Conservation (phyloP, 345 rosid genomes). For the Salix brachista region DNA sequence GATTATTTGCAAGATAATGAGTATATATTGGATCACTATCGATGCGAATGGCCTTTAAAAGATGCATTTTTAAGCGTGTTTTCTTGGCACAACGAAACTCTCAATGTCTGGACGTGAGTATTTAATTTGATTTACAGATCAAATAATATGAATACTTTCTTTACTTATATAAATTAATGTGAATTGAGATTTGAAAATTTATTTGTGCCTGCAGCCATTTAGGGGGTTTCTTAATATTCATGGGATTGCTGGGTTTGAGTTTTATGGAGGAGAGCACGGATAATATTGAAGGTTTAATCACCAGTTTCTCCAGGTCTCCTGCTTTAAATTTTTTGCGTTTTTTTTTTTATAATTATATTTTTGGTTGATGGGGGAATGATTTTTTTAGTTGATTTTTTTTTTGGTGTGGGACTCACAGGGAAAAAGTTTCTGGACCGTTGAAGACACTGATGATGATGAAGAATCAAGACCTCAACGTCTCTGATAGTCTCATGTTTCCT, state of each 20-base stretch:
- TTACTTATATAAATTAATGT: neutral
- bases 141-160: neutral
- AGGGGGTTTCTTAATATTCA: slow-evolving; percentile 67
- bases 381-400: neutral
- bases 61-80: slow-evolving; percentile 72
- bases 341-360: too few species aligned
- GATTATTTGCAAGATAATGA: slow-evolving; percentile 80
- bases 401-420: slow-evolving; percentile 30
- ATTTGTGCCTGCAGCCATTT: slow-evolving; percentile 50
- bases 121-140: neutral
- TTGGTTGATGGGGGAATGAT: neutral
- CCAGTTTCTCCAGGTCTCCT: slow-evolving; percentile 47
- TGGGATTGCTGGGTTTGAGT: slow-evolving; percentile 57
- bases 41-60: slow-evolving; percentile 88
- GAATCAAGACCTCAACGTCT: slow-evolving; percentile 30
- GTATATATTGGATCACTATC: slow-evolving; percentile 77
- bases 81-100: slow-evolving; percentile 91
- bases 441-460: slow-evolving; percentile 32
- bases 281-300: slow-evolving; percentile 52
- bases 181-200: too few species aligned
- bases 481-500: slow-evolving; percentile 22
- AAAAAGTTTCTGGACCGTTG: slow-evolving; percentile 46
- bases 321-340: neutral
- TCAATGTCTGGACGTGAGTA: slow-evolving; percentile 89
- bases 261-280: slow-evolving; percentile 37